Base-by-base conservation (phyloP, 2,329 filamentous ascomycete species). In the Talaromyces sp. region DNA sequence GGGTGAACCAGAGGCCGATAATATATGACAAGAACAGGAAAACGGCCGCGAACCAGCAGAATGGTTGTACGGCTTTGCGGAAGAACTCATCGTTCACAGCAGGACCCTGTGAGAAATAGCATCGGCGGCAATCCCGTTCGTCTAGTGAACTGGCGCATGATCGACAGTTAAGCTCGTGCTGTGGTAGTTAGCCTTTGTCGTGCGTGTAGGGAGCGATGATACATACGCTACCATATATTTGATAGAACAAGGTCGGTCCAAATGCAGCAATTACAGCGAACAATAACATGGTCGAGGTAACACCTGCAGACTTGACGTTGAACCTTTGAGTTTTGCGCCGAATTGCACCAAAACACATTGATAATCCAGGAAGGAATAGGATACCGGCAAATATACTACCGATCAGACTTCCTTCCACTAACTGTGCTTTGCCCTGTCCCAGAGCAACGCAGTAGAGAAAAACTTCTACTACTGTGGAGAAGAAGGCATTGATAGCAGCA, bases 291-390 rank as follows among this genome's bases (percentile, higher is more conserved):
- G 95, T 99, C 1, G 93, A 97, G 0, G 93, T 98, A 37, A 98
- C 95, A 73, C 95, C 92, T 33, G 95, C 95, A 37, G 93, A 98
- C 71, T 89, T 92, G 66, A 95, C 93, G 73, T 99, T 99, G 83
- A 99, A 99, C 46, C 95, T 88, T 74, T 99, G 95, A 1, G 95
- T 99, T 80, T 99, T 99, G 70, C 96, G 88, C 80, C 96, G 96
- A 72, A 99, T 88, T 18, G 96, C 96, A 50, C 95, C 95, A 72
- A 97, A 99, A 76, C 95, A 99, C 95, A 99, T 99, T 63, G 93
- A 98, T 37, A 99, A 76, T 1, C 95, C 95, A 0, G 95, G 95
- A 52, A 99, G 82, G 74, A 99, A 96, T 14, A 99, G 83, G 50
- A 99, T 91, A 79, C 95, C 95, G 3, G 93, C 93, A 75, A 99